A percentile compares a stretch with the other conserved stretches of the same genome.
Conservation (phyloP, 345 rosid genomes). For the Euphorbia peplus region DNA sequence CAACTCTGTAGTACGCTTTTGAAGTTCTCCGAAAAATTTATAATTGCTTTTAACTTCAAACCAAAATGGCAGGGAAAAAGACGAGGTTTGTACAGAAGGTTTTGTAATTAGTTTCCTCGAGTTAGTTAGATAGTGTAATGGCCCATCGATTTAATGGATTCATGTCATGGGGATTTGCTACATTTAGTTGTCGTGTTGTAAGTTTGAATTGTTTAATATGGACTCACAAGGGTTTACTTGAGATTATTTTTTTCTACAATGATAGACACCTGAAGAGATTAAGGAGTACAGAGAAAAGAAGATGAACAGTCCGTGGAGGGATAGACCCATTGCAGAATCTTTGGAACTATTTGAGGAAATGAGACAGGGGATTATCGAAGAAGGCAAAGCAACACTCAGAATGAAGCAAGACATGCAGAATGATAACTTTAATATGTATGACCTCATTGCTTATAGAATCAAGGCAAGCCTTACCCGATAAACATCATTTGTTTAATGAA, state of each 20-base stretch:
- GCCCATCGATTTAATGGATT: background rate
- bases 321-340: conserved; percentile 81
- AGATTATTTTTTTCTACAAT: background rate
- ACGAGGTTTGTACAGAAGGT: background rate
- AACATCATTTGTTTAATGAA: conserved; percentile 3
- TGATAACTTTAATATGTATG: conserved; percentile 93
- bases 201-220: conserved; percentile 10
- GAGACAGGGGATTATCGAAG: conserved; percentile 76
- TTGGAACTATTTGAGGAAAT: conserved; percentile 87
- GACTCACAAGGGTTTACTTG: background rate
- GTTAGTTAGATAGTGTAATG: background rate
- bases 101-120: background rate
- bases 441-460: conserved; percentile 95
- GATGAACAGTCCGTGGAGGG: conserved; percentile 98
- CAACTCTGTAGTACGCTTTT: background rate
- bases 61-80: background rate
- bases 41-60: background rate
- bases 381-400: conserved; percentile 91
- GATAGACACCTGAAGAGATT: conserved; percentile 73
- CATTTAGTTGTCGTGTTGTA: background rate
- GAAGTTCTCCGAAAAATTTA: background rate
- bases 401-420: conserved; percentile 99
- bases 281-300: conserved; percentile 84
- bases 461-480: conserved; percentile 52
- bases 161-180: background rate